These are phyloP conservation scores for Trametes polyzona DNA, from an alignment of 1,284 basidiomycete genomes.

Conservation along the genomic window DNA sequence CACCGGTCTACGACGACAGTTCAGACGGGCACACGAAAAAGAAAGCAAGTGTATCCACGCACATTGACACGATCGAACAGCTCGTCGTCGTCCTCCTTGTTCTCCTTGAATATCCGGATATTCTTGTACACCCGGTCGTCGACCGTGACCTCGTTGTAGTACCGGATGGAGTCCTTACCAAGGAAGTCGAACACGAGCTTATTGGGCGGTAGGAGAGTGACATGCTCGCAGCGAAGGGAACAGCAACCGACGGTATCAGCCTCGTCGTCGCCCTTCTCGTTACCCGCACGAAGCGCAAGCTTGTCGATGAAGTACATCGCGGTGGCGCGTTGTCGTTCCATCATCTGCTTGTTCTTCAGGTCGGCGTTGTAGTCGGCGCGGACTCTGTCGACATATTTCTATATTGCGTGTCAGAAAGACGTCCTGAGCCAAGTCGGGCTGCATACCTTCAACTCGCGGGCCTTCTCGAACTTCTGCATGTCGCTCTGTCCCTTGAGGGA, in stretches of 20 bases:
- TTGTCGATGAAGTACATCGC: constrained; percentile 98
- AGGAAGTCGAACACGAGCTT: constrained; percentile 93
- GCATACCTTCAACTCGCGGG: constrained; percentile 92
- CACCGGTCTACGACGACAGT: constrained; percentile 62
- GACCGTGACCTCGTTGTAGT: constrained; percentile 89
- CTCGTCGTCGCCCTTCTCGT: constrained; percentile 98
- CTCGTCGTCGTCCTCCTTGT: constrained; percentile 87
- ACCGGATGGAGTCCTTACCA: constrained; percentile 97
- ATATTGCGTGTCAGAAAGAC: not conserved
- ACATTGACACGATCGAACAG: constrained; percentile 94
- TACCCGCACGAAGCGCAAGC: constrained; percentile 93
- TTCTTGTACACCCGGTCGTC: constrained; percentile 69
- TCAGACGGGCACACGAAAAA: not conserved
- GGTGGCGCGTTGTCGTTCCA: constrained; percentile 90
- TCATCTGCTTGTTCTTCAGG: constrained; percentile 89
- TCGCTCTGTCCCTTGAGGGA: constrained; percentile 97
- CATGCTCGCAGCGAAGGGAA: constrained; percentile 92
- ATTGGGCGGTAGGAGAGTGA: constrained; percentile 87
- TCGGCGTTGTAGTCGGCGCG: constrained; percentile 86
- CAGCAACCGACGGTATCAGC: constrained; percentile 98
- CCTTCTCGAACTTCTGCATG: constrained; percentile 96
- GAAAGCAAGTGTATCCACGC: constrained; percentile 37
- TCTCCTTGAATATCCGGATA: constrained; percentile 68
- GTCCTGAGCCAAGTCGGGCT: constrained; percentile 13
- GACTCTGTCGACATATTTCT: constrained; percentile 91